Evolutionary conservation across 192 early-diverging fungal species (phyloP).

Genomic region (Podila epigama): DNA sequence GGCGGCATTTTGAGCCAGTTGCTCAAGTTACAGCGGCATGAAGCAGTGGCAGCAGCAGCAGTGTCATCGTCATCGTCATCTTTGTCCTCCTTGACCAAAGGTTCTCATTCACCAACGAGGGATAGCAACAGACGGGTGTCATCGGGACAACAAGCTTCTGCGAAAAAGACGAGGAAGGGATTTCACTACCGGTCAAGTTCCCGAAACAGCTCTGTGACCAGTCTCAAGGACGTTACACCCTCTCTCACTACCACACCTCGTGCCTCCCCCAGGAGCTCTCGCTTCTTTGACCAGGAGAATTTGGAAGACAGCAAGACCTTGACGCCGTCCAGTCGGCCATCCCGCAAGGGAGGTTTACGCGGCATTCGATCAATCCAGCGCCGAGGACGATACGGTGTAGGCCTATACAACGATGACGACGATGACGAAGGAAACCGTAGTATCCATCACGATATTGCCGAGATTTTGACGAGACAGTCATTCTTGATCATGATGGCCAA

Average conservation of each 20-base stretch:
- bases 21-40: slow-evolving; percentile 29
- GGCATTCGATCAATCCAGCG: background rate
- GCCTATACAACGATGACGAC: no score
- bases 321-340: background rate
- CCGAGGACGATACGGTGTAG: background rate
- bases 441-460: slow-evolving; percentile 40
- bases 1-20: slow-evolving; percentile 46
- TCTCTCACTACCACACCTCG: slow-evolving; percentile 23
- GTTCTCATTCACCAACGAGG: background rate
- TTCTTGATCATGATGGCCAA: slow-evolving; percentile 48
- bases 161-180: slow-evolving; percentile 22
- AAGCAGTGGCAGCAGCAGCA: slow-evolving; percentile 6
- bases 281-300: slow-evolving; percentile 10
- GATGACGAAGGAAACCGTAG: slow-evolving; percentile 8
- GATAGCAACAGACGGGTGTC: background rate
- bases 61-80: background rate
- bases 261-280: slow-evolving; percentile 26
- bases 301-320: background rate
- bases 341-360: background rate
- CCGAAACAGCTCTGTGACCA: slow-evolving; percentile 19
- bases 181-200: slow-evolving; percentile 29
- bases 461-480: slow-evolving; percentile 33
- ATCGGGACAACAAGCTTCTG: background rate
- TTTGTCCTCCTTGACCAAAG: background rate
- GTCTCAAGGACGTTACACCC: slow-evolving; percentile 4